Conservation (phyloP, 2,329 filamentous ascomycete genomes). For the Hymenoscyphus linearis region DNA sequence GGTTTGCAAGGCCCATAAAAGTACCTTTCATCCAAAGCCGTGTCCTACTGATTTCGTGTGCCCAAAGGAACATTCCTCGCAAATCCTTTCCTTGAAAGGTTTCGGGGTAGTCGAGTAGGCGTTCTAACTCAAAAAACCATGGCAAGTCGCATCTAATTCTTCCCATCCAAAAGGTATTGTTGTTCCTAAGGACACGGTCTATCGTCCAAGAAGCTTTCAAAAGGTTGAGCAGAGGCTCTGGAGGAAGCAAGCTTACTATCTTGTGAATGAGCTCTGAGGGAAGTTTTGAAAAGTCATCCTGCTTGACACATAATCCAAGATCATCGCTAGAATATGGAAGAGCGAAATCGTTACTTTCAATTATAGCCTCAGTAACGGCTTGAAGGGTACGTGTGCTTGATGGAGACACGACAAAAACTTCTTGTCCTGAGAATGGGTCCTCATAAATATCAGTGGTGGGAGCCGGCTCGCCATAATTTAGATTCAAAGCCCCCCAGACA, state of each 20-base stretch:
- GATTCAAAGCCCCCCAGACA: neutral
- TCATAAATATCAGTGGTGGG: neutral
- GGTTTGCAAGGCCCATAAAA: constrained; percentile 31
- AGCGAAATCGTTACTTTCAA: constrained; percentile 6
- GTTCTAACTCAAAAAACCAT: constrained; percentile 11
- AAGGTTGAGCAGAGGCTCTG: constrained; percentile 1
- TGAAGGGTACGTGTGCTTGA: neutral
- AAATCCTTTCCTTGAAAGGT: neutral
- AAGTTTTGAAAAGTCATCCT: constrained; percentile 8
- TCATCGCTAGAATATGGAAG: neutral
- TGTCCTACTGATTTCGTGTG: constrained; percentile 11
- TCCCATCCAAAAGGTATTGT: constrained; percentile 5
- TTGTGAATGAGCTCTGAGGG: constrained; percentile 9
- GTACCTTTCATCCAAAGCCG: constrained; percentile 21
- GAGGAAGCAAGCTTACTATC: constrained; percentile 4
- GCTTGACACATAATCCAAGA: constrained; percentile 1
- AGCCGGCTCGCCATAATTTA: neutral
- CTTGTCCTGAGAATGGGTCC: neutral
- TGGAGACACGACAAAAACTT: neutral
- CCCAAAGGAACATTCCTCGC: neutral
- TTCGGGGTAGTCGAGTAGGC: constrained; percentile 1
- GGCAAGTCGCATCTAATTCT: constrained; percentile 1
- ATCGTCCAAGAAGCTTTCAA: constrained; percentile 5
- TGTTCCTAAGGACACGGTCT: neutral
- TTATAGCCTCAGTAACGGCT: neutral